phyloP scores from a whole-genome alignment of 176 grass and related monocot genomes.

The Oryza meyeriana region DNA sequence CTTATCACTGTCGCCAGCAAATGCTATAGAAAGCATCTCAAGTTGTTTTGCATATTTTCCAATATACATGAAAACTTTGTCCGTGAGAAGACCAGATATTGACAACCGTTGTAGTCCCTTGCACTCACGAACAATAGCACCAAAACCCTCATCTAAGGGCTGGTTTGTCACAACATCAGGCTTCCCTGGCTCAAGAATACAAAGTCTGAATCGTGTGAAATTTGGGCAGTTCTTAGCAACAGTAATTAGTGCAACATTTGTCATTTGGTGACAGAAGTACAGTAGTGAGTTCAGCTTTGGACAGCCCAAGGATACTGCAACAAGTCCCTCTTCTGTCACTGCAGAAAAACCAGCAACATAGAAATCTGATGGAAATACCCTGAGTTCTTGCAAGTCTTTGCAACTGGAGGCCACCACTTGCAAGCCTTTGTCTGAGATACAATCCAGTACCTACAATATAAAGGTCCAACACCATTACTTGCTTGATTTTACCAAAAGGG shows the following conservation, averaged over 20 bases:
- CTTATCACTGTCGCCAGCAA: conserved; percentile 70
- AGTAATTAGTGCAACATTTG: conserved; percentile 70
- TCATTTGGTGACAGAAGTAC: conserved; percentile 94
- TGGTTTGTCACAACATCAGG: conserved; percentile 58
- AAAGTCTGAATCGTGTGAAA: conserved; percentile 77
- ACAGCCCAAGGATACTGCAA: conserved; percentile 82
- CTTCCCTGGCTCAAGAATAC: conserved; percentile 67
- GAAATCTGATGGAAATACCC: conserved; percentile 75
- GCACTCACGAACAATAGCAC: conserved; percentile 65
- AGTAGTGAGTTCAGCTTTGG: conserved; percentile 61
- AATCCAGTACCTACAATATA: conserved; percentile 63
- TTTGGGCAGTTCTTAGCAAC: conserved; percentile 75
- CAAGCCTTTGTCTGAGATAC: conserved; percentile 79
- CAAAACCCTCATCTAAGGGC: conserved; percentile 79
- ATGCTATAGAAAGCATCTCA: conserved; percentile 92
- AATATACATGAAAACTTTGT: conserved; percentile 77
- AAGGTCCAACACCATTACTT: not conserved
- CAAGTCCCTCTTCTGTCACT: conserved; percentile 77
- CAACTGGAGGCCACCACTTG: conserved; percentile 67
- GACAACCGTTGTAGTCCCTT: conserved; percentile 60
- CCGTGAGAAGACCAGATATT: conserved; percentile 69
- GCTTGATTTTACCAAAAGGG: not conserved
- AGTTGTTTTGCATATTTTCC: conserved; percentile 61
- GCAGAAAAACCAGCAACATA: conserved; percentile 45
- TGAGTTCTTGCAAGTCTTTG: conserved; percentile 81